Conservation (phyloP, 1,284 basidiomycete species). For the Ceratobasidium papillatum region DNA sequence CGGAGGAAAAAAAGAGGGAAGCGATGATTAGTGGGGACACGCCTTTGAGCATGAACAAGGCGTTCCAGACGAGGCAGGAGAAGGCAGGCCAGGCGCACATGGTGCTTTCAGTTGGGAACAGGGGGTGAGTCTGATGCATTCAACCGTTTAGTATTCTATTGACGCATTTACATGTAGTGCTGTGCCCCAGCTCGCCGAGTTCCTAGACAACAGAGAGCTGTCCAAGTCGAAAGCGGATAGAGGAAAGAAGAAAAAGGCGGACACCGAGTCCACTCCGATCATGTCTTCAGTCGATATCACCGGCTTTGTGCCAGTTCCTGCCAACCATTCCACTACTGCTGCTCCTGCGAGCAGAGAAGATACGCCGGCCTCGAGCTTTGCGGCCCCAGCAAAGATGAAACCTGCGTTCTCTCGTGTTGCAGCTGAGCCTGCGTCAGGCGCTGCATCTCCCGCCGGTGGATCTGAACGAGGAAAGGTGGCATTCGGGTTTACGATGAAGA, state of each 20-base stretch:
- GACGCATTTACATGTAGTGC: conserved; percentile 59
- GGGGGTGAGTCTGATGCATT: conserved; percentile 68
- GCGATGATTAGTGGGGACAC: conserved; percentile 94
- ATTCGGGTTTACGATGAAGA: conserved; percentile 77
- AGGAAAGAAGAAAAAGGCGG: conserved; percentile 77
- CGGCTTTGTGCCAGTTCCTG: conserved; percentile 74
- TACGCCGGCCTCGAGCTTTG: conserved; percentile 62
- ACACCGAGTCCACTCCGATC: conserved; percentile 59
- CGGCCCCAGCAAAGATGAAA: conserved; percentile 56
- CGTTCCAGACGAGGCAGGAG: conserved; percentile 89
- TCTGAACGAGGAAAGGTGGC: conserved; percentile 77
- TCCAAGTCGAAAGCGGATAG: conserved; percentile 77
- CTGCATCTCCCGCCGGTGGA: conserved; percentile 56
- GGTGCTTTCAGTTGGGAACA: conserved; percentile 90
- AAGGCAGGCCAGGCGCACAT: conserved; percentile 95
- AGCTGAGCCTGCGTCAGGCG: conserved; percentile 52
- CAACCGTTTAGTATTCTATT: conserved; percentile 41
- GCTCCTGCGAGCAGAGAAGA: conserved; percentile 59
- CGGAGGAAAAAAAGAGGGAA: conserved; percentile 89
- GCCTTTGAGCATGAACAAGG: conserved; percentile 88
- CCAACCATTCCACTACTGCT: conserved; percentile 55
- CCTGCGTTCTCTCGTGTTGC: conserved; percentile 81
- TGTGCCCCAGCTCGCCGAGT: conserved; percentile 79
- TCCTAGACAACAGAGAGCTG: conserved; percentile 77
- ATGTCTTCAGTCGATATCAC: conserved; percentile 59